Conservation (phyloP, 2,329 filamentous ascomycete genomes). For the Paramyrothecium roridum region DNA sequence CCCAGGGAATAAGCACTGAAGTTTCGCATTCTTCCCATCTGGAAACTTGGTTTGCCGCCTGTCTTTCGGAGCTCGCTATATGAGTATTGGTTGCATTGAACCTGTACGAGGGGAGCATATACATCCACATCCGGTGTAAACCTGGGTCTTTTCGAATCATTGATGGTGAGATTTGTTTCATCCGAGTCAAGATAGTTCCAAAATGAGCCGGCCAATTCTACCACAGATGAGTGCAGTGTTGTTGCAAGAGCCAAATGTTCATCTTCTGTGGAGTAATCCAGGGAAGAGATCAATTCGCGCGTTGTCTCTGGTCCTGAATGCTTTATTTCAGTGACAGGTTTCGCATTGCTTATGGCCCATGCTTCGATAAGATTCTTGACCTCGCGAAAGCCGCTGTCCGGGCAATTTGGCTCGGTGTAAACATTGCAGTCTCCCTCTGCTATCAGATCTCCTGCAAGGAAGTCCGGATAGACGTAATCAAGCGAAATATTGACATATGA, state of each 20-base stretch:
- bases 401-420: neutral
- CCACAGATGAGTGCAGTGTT: neutral
- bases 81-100: neutral
- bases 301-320: neutral
- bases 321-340: neutral
- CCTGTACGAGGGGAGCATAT: neutral
- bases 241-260: slow-evolving; percentile 1
- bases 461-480: neutral
- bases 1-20: neutral
- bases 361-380: neutral
- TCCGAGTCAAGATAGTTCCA: neutral
- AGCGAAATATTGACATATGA: neutral
- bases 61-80: neutral
- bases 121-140: neutral
- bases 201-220: neutral
- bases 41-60: neutral
- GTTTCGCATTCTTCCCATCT: slow-evolving; percentile 1
- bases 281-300: neutral
- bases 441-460: neutral
- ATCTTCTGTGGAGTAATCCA: neutral
- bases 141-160: neutral
- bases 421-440: neutral
- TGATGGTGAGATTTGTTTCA: neutral
- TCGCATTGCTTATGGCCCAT: neutral
- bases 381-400: neutral